A percentile compares a stretch with the other conserved stretches of the same genome.
Conservation (phyloP, 2,329 filamentous ascomycete genomes). For the Nemania abortiva region DNA sequence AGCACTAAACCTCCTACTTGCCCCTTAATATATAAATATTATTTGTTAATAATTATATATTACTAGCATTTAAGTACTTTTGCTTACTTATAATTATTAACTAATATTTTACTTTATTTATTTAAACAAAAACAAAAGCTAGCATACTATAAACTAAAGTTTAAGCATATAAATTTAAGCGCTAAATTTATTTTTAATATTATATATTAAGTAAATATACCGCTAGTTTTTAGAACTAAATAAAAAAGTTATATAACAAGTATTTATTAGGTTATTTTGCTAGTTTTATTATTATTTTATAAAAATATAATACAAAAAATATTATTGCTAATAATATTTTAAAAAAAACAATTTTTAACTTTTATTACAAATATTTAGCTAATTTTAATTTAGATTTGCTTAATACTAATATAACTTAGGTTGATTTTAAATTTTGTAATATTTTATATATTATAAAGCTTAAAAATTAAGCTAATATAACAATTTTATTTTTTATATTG, state of each 20-base stretch:
- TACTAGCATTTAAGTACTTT: no score
- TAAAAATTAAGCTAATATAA: background rate
- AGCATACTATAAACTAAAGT: background rate
- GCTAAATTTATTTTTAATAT: background rate
- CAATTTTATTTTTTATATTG: background rate
- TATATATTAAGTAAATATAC: background rate
- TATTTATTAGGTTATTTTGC: background rate
- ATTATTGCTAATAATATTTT: background rate
- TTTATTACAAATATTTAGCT: background rate
- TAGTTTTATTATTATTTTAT: slow-evolving; percentile 5
- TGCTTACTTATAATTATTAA: no score
- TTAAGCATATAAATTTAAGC: background rate
- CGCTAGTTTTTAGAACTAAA: background rate
- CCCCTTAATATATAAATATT: no score
- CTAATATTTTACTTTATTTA: background rate
- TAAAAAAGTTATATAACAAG: slow-evolving; percentile 4
- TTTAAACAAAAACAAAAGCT: slow-evolving; percentile 6
- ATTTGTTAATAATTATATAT: no score
- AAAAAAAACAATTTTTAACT: background rate
- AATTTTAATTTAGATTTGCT: background rate
- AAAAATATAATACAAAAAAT: slow-evolving; percentile 15
- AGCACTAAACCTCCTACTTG: no score
- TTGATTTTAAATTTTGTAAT: slow-evolving; percentile 5
- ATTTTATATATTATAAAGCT: background rate
- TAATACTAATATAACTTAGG: background rate